These are phyloP conservation scores for Annulohypoxylon nitens DNA, from an alignment of 495 filamentous ascomycete species.

Conservation along the genomic window DNA sequence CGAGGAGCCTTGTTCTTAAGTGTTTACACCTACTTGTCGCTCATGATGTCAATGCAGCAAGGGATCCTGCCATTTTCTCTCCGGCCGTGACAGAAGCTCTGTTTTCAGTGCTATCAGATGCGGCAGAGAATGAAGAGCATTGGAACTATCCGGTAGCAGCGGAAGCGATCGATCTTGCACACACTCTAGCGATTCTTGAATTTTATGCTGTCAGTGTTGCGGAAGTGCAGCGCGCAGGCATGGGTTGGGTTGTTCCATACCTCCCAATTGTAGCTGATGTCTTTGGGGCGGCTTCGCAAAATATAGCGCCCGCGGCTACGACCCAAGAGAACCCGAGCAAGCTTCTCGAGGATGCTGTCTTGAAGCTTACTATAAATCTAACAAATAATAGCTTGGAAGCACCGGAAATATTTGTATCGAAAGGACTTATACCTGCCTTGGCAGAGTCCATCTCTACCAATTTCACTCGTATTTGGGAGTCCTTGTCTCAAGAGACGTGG, in stretches of 20 bases:
- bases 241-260: slow-evolving; percentile 56
- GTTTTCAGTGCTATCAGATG: slow-evolving; percentile 62
- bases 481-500: slow-evolving; percentile 55
- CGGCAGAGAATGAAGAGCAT: slow-evolving; percentile 48
- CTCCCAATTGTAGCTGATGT: slow-evolving; percentile 57
- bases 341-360: slow-evolving; percentile 57
- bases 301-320: slow-evolving; percentile 30
- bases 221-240: slow-evolving; percentile 49
- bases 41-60: slow-evolving; percentile 61
- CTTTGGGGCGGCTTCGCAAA: slow-evolving; percentile 49
- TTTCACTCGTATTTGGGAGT: slow-evolving; percentile 60
- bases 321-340: slow-evolving; percentile 49
- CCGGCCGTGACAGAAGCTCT: slow-evolving; percentile 62
- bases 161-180: slow-evolving; percentile 55
- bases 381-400: slow-evolving; percentile 83
- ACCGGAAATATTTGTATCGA: slow-evolving; percentile 73
- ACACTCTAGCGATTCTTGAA: slow-evolving; percentile 58
- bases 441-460: slow-evolving; percentile 57
- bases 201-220: slow-evolving; percentile 59
- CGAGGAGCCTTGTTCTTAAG: slow-evolving; percentile 72
- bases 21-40: slow-evolving; percentile 71
- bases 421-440: slow-evolving; percentile 68
- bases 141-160: slow-evolving; percentile 52
- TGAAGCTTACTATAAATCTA: slow-evolving; percentile 86
- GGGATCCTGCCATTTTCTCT: slow-evolving; percentile 63